phyloP scores from a whole-genome alignment of 2,329 filamentous ascomycete species.

The Fusarium miscanthi region DNA sequence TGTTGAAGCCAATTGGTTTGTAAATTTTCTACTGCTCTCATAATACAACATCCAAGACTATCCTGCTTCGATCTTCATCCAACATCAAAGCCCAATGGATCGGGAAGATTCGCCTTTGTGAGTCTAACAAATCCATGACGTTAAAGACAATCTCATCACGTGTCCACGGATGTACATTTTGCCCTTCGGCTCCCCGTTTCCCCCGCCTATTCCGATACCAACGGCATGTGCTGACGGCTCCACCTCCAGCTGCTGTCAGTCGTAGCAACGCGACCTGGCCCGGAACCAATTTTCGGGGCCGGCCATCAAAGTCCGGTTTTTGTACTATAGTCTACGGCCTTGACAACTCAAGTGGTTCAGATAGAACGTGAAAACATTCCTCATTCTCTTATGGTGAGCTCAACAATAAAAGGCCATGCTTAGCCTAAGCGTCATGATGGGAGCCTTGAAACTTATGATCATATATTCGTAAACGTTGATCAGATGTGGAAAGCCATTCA shows the following conservation, averaged over 20 bases:
- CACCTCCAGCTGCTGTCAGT: slow-evolving; percentile 6
- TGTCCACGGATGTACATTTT: slow-evolving; percentile 40
- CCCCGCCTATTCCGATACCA: slow-evolving; percentile 26
- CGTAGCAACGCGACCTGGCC: slow-evolving; percentile 1
- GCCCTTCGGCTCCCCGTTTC: slow-evolving; percentile 32
- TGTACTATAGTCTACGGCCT: neutral
- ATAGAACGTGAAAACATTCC: neutral
- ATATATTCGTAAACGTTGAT: neutral
- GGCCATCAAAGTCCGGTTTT: slow-evolving; percentile 37
- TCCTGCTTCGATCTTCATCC: slow-evolving; percentile 7
- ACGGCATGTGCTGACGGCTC: slow-evolving; percentile 37
- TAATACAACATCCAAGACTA: neutral
- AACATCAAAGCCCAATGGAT: slow-evolving; percentile 12
- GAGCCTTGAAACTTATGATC: neutral
- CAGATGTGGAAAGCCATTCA: neutral
- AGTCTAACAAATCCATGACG: slow-evolving; percentile 37
- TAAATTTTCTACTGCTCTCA: neutral
- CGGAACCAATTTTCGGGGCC: slow-evolving; percentile 29
- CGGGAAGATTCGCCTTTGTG: slow-evolving; percentile 31
- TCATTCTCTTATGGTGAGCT: neutral
- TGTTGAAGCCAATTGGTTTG: slow-evolving; percentile 21
- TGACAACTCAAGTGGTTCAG: neutral
- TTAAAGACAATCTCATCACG: slow-evolving; percentile 35
- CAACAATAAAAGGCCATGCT: neutral
- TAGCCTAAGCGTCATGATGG: neutral